Evolutionary conservation across 148 eudicot species (phyloP).

Genomic region (Agrostemma githago): DNA sequence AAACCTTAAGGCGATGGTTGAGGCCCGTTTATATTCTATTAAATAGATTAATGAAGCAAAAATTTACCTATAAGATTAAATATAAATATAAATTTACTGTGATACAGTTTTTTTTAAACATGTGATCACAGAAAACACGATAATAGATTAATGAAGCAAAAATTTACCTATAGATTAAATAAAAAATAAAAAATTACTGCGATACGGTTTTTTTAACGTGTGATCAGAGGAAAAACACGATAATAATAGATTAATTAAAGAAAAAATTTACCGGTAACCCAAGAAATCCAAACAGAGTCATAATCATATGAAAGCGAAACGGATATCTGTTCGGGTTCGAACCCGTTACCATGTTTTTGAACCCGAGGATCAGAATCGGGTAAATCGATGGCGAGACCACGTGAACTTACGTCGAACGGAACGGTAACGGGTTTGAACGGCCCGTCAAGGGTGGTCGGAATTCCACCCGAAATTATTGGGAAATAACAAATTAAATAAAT

Average conservation of each 20-base stretch:
- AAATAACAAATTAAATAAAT: not conserved
- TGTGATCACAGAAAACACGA: no score
- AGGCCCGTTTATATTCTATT: no score
- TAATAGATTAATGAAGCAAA: no score
- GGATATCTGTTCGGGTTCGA: conserved; percentile 82
- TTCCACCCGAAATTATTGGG: conserved; percentile 16
- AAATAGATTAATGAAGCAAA: no score
- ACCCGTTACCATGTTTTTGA: conserved; percentile 51
- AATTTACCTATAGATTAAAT: no score
- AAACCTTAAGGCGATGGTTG: no score
- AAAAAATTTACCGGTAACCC: conserved; percentile 69
- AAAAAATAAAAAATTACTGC: no score
- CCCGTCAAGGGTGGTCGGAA: conserved; percentile 79
- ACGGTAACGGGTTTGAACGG: conserved; percentile 82
- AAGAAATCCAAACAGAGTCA: conserved; percentile 91
- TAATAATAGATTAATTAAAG: not conserved
- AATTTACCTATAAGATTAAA: no score
- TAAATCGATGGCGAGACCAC: conserved; percentile 78
- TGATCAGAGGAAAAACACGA: no score
- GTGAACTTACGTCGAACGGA: conserved; percentile 52
- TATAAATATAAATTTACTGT: no score
- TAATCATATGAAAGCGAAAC: conserved; percentile 65
- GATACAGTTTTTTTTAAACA: no score
- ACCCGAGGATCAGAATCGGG: conserved; percentile 76
- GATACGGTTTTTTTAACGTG: no score